Evolutionary conservation across 2,329 filamentous ascomycete species (phyloP), one percentile per base, ranked within the genome.

Genomic region (Fusarium nanum): DNA sequence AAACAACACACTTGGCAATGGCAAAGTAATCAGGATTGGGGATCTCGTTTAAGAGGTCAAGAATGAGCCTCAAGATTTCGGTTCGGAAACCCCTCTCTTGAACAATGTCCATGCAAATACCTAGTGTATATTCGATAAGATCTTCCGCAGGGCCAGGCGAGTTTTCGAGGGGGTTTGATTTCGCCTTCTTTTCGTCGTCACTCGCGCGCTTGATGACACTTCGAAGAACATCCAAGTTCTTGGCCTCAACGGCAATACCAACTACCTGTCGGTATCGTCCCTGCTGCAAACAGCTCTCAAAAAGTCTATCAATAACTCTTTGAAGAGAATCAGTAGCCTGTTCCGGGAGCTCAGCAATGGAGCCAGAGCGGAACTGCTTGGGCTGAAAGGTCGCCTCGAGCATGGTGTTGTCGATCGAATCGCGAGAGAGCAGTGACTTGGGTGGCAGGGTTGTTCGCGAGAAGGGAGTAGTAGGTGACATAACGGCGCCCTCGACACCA

Each of bases 51-150:
- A 99, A 86, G n/a, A 99, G 88, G 64, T 95, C 93, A n/a, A 99
- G 89, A 59, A 99, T 96, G 47, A 99, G 86, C 75, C 92, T 91
- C 63, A 99, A 82, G 56, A 99, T 98, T 84, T 96, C 85, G 37
- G 87, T 88, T 67, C 96, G 90, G 76, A 98, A 88, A 49, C 91
- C 90, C 56, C 95, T 89, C 82, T 99, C 96, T 81, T 98, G 96
- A 20, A 99, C 94, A 65, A 98, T 91, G 67, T 97, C 94, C 93
- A 99, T 97, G 85, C 95, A 98, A 72, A 99, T 97, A 73, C 94
- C 90, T 67, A 99, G 83, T 22, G 96, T 92, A 77, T 99, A 99
- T 74, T 99, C 96, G 91, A 99, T 96, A 60, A 99, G 83, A 78
- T 98, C 95, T 78, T 98, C 94, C 20, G 93, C 91, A 28, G 91